phyloP scores from a whole-genome alignment of 495 filamentous ascomycete species.

The Amphirosellinia nigrospora region DNA sequence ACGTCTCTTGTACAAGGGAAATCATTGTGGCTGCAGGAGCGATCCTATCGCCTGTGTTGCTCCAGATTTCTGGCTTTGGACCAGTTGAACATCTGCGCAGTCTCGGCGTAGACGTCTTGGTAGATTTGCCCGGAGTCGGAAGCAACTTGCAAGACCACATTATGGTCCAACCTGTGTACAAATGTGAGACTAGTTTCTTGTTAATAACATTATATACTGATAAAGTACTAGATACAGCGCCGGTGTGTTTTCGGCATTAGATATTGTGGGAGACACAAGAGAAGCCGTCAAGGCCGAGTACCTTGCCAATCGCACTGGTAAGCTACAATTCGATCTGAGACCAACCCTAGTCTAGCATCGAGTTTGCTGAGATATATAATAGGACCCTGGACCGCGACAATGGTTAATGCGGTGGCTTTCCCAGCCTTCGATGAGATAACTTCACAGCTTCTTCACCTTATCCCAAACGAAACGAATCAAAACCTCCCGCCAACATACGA shows the following conservation, averaged over 20 bases:
- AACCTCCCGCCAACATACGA: constrained; percentile 45
- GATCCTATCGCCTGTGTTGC: constrained; percentile 58
- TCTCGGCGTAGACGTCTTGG: constrained; percentile 37
- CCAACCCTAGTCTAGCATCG: background rate
- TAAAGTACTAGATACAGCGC: constrained; percentile 37
- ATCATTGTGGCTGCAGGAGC: constrained; percentile 61
- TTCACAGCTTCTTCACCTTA: constrained; percentile 32
- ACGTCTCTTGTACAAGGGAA: constrained; percentile 45
- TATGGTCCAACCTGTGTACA: constrained; percentile 42
- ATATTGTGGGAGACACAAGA: constrained; percentile 41
- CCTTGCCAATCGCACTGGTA: constrained; percentile 43
- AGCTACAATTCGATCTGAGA: background rate
- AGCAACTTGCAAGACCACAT: constrained; percentile 49
- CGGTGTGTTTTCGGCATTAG: constrained; percentile 41
- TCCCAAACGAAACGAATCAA: constrained; percentile 8
- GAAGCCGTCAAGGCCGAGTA: constrained; percentile 39
- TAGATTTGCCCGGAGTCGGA: constrained; percentile 50
- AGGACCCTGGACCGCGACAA: constrained; percentile 51
- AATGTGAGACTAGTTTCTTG: constrained; percentile 36
- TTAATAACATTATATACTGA: constrained; percentile 20
- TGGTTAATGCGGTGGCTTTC: constrained; percentile 50
- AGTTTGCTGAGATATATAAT: constrained; percentile 15
- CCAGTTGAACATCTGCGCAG: constrained; percentile 36
- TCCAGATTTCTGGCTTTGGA: constrained; percentile 65
- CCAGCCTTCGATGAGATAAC: constrained; percentile 41